Conservation (phyloP, 306 rosid genomes). For the Rosa multiflora region DNA sequence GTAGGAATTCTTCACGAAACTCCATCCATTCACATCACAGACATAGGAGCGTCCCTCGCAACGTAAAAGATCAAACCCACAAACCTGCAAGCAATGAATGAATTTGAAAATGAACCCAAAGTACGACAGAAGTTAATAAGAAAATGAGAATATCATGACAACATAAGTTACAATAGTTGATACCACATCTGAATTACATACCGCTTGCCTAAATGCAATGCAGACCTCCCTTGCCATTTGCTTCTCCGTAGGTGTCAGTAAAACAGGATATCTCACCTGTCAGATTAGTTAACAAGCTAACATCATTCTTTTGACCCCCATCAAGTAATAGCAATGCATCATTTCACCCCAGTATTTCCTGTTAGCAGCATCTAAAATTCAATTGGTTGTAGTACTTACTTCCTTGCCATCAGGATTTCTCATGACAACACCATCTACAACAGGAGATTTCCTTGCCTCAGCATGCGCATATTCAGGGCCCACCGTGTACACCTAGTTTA, state of each 20-base stretch:
- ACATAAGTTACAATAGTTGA: neutral
- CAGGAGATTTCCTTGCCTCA: constrained; percentile 99
- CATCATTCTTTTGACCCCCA: constrained; percentile 20
- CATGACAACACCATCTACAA: constrained; percentile 99
- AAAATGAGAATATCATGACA: constrained; percentile 9
- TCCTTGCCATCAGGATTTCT: constrained; percentile 99
- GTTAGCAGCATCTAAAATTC: constrained; percentile 7
- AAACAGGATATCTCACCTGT: constrained; percentile 97
- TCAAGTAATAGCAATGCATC: neutral
- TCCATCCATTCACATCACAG: constrained; percentile 99
- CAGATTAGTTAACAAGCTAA: constrained; percentile 35
- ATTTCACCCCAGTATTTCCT: constrained; percentile 4
- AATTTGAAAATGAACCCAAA: constrained; percentile 24
- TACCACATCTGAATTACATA: constrained; percentile 40
- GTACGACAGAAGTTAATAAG: neutral
- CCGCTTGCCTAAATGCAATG: constrained; percentile 93
- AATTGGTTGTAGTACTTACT: constrained; percentile 42
- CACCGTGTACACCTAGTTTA: constrained; percentile 87
- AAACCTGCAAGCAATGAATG: constrained; percentile 63
- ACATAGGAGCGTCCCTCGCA: constrained; percentile 94
- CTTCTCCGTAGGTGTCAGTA: constrained; percentile 89
- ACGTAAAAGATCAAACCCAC: constrained; percentile 97
- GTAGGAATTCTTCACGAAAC: constrained; percentile 95
- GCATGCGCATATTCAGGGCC: constrained; percentile 99
- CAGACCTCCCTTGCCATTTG: constrained; percentile 98